Evolutionary conservation across 2,329 filamentous ascomycete genomes (phyloP).

Genomic region (Trichoderma oligosporum): DNA sequence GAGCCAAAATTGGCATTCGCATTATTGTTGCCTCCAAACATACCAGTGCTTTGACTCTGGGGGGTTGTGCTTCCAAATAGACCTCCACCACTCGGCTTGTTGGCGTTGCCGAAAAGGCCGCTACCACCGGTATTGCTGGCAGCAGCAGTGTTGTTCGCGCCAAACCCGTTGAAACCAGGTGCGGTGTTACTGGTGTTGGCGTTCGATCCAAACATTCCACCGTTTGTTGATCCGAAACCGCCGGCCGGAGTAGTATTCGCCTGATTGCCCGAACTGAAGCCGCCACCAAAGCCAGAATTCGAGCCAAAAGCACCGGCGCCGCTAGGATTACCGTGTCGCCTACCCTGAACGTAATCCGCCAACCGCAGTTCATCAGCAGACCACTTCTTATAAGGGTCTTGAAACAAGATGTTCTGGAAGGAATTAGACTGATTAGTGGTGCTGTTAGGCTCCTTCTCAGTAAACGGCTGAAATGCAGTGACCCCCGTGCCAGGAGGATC

Average conservation of each 20-base stretch:
- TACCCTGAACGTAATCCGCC: slow-evolving; percentile 83
- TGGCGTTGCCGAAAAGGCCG: slow-evolving; percentile 28
- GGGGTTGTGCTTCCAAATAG: slow-evolving; percentile 38
- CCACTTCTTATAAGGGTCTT: slow-evolving; percentile 80
- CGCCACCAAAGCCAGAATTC: slow-evolving; percentile 48
- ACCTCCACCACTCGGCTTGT: slow-evolving; percentile 29
- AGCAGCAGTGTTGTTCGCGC: slow-evolving; percentile 27
- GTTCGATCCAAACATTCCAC: slow-evolving; percentile 37
- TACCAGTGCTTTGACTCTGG: slow-evolving; percentile 31
- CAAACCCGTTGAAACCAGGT: slow-evolving; percentile 38
- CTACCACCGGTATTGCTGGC: slow-evolving; percentile 27
- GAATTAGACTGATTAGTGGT: slow-evolving; percentile 49
- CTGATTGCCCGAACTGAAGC: slow-evolving; percentile 43
- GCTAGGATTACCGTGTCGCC: slow-evolving; percentile 76
- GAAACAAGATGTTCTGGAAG: slow-evolving; percentile 77
- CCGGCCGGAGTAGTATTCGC: slow-evolving; percentile 34
- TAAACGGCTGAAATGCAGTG: slow-evolving; percentile 63
- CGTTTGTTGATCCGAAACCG: slow-evolving; percentile 21
- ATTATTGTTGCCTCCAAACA: slow-evolving; percentile 38
- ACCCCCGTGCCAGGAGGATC: slow-evolving; percentile 67
- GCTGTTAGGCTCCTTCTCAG: slow-evolving; percentile 68
- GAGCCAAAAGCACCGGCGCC: slow-evolving; percentile 83
- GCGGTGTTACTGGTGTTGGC: slow-evolving; percentile 29
- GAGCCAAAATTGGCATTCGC: slow-evolving; percentile 38
- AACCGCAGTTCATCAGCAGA: slow-evolving; percentile 81